phyloP scores from a whole-genome alignment of 1,284 basidiomycete genomes.

The Rhodotorula sp. region DNA sequence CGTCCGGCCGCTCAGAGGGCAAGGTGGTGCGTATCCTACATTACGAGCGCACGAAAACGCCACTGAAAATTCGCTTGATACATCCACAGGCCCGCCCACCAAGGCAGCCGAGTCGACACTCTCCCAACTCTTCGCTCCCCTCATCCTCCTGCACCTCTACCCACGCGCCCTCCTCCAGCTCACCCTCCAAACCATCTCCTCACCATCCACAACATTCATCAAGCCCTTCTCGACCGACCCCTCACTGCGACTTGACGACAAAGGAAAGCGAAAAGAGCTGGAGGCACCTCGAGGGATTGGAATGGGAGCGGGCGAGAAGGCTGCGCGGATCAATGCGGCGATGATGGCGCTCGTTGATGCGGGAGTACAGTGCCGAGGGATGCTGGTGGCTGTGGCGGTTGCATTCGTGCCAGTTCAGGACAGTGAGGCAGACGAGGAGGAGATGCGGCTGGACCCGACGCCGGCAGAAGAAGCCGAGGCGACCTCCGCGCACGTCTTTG shows the following conservation, averaged over 20 bases:
- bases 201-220: slow-evolving; percentile 58
- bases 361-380: slow-evolving; percentile 51
- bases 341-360: slow-evolving; percentile 53
- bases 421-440: slow-evolving; percentile 60
- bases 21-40: slow-evolving; percentile 47
- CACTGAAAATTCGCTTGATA: slow-evolving; percentile 11
- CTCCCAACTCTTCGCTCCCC: slow-evolving; percentile 46
- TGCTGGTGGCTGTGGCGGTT: slow-evolving; percentile 52
- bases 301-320: slow-evolving; percentile 45
- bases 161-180: slow-evolving; percentile 61
- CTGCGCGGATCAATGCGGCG: slow-evolving; percentile 58
- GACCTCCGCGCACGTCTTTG: slow-evolving; percentile 56
- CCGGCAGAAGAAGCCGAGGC: slow-evolving; percentile 63
- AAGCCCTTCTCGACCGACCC: slow-evolving; percentile 52
- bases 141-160: slow-evolving; percentile 53
- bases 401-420: slow-evolving; percentile 47
- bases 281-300: slow-evolving; percentile 44
- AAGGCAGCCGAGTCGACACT: slow-evolving; percentile 49
- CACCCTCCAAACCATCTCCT: slow-evolving; percentile 59
- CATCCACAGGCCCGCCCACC: slow-evolving; percentile 47
- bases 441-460: slow-evolving; percentile 68
- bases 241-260: slow-evolving; percentile 37
- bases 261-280: slow-evolving; percentile 2
- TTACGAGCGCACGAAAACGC: slow-evolving; percentile 21
- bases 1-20: slow-evolving; percentile 53